These are phyloP conservation scores for Calocera viscosa DNA, from an alignment of 768 basidiomycete genomes.

Conservation along the genomic window DNA sequence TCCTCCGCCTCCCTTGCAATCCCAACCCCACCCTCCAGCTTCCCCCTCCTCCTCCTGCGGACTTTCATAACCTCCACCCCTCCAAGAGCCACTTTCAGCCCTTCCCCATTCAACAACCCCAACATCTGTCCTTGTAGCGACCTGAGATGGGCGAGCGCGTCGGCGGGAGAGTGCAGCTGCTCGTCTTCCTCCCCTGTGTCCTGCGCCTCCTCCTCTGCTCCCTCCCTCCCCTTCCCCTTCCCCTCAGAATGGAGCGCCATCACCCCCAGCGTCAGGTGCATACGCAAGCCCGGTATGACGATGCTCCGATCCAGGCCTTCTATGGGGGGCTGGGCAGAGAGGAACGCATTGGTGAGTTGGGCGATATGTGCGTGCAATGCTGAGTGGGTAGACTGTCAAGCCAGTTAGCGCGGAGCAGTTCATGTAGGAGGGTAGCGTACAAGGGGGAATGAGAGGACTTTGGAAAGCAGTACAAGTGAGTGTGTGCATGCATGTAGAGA, in stretches of 20 bases:
- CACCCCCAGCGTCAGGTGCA: constrained; percentile 10
- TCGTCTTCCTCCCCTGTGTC: constrained; percentile 19
- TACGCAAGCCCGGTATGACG: not conserved
- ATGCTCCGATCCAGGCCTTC: constrained; percentile 11
- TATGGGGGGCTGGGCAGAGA: constrained; percentile 3
- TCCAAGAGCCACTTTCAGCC: not conserved
- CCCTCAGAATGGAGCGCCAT: not conserved
- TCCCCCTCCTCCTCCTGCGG: constrained; percentile 7
- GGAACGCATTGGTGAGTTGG: constrained; percentile 11
- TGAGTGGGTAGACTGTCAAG: constrained; percentile 13
- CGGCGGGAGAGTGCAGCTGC: not conserved
- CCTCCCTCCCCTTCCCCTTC: not conserved
- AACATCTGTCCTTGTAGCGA: constrained; percentile 7
- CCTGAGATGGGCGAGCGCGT: constrained; percentile 10
- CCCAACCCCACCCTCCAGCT: not conserved
- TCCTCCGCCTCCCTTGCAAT: not conserved
- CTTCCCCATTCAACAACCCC: not conserved
- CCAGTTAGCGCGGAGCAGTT: not conserved
- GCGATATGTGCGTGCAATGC: constrained; percentile 10
- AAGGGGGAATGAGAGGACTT: constrained; percentile 13
- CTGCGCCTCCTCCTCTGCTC: constrained; percentile 16
- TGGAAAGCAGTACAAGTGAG: not conserved
- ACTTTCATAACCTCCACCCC: not conserved
- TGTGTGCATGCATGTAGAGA: not conserved
- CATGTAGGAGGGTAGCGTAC: not conserved